Evolutionary conservation across 495 filamentous ascomycete species (phyloP).

Genomic region (Penicillium cataractarum): DNA sequence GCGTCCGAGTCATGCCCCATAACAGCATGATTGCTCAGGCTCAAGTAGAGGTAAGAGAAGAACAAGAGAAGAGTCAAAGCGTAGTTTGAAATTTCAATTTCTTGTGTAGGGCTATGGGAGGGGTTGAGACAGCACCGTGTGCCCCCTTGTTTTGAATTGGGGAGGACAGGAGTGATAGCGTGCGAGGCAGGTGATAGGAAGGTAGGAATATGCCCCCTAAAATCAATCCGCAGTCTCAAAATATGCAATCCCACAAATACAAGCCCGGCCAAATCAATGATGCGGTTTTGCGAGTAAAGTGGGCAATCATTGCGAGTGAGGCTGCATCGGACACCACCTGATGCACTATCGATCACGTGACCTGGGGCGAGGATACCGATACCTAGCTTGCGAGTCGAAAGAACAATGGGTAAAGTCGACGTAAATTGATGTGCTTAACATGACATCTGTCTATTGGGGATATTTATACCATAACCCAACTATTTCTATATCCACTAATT

Average conservation of each 20-base stretch:
- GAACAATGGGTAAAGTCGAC: no score
- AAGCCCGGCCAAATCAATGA: neutral
- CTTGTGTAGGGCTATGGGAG: neutral
- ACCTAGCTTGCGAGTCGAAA: neutral
- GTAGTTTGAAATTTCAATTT: neutral
- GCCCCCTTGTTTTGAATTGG: neutral
- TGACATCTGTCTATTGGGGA: no score
- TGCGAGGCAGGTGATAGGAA: neutral
- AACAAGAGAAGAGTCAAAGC: neutral
- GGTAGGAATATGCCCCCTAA: neutral
- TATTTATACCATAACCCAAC: no score
- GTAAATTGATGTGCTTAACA: no score
- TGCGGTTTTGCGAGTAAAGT: neutral
- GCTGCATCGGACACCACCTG: neutral
- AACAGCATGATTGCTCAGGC: conserved; percentile 1
- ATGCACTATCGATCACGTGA: neutral
- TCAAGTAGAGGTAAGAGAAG: neutral
- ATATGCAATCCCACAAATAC: neutral
- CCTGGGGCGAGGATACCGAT: no score
- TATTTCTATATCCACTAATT: no score
- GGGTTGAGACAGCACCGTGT: neutral
- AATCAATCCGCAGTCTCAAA: neutral
- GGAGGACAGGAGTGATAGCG: neutral
- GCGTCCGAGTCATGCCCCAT: conserved; percentile 12
- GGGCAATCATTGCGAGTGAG: neutral